Conservation (phyloP, 2,329 filamentous ascomycete species). For the Fusarium compactum region DNA sequence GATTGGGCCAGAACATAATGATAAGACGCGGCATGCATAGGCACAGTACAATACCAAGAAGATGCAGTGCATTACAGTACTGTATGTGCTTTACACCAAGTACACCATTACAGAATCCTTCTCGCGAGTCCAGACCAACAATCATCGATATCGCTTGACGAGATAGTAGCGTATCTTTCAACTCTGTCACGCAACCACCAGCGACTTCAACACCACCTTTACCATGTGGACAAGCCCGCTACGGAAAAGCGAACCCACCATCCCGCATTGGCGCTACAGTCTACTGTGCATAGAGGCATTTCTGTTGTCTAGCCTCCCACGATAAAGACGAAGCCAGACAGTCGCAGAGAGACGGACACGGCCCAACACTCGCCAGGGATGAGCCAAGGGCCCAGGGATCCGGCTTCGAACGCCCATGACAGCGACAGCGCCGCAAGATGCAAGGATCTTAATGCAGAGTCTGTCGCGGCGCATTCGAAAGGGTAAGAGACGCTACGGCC, state of each 20-base stretch:
- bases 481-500: slow-evolving; percentile 45
- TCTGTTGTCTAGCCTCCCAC: slow-evolving; percentile 13
- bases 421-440: slow-evolving; percentile 40
- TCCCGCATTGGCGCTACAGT: slow-evolving; percentile 21
- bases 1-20: slow-evolving; percentile 27
- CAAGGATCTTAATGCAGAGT: slow-evolving; percentile 45
- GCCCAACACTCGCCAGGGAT: slow-evolving; percentile 26
- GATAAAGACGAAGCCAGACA: slow-evolving; percentile 9
- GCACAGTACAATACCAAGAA: slow-evolving; percentile 19
- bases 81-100: slow-evolving; percentile 14
- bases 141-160: slow-evolving; percentile 29
- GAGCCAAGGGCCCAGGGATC: slow-evolving; percentile 37
- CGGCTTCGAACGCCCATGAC: slow-evolving; percentile 24
- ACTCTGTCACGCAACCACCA: slow-evolving; percentile 39
- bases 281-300: slow-evolving; percentile 30
- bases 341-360: slow-evolving; percentile 9
- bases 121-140: slow-evolving; percentile 21
- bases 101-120: slow-evolving; percentile 34
- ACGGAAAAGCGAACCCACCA: slow-evolving; percentile 14
- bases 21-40: slow-evolving; percentile 34
- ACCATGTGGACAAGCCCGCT: slow-evolving; percentile 27
- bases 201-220: slow-evolving; percentile 23
- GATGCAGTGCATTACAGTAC: slow-evolving; percentile 8
- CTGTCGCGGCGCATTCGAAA: slow-evolving; percentile 43
- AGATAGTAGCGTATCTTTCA: slow-evolving; percentile 38